Base-by-base conservation (phyloP, 108 stramenopile genomes). In the Parmales sp. region DNA sequence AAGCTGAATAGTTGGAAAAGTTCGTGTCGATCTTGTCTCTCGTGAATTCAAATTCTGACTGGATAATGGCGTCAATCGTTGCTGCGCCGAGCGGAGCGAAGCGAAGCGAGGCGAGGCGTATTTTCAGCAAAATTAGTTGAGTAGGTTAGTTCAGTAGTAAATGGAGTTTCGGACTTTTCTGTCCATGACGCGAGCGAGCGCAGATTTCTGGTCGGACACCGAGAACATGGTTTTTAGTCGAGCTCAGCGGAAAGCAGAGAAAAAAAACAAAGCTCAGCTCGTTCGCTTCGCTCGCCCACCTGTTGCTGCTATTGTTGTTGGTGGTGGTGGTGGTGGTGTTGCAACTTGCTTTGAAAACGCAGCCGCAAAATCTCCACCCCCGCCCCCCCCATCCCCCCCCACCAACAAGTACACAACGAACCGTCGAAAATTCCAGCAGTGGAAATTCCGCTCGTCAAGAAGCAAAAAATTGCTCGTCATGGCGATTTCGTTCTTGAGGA, bases 341-440 rank as follows among this genome's bases (percentile, higher is more conserved):
- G 16, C 11, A 43, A 8, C 8, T 43, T 43, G 16, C 41, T 11
- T 43, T 43, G 8, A 43, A 43, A 8, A 43, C 16, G 41, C 41
- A 16, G 16, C 8, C 41, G 41, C 8, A 43, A 43, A 16, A 43
- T 43, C 41, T 43, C 41, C 41, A 43, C 41, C 41, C 41, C 41
- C 41, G 11, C 41, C 41, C 41, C 16, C 41, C 41, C 11, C 41
- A 43, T 16, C 41, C 41, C 77, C 64, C 37, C 86, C 85, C 82
- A 88, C 85, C 36, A 70, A 28, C 18, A 64, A 1, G 20, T 8
- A 8, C 51, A 18, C 88, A 2, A 91, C 72, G 70, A 86, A 93
- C 39, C 94, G 78, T 22, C 98, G 92, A 76, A 95, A 96, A 68
- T 96, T 96, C 92, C 94, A 97, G 71, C 96, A 96, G 72, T 99